Base-by-base conservation (phyloP, 805 yeast species). In the Metschnikowia arizonensis region DNA sequence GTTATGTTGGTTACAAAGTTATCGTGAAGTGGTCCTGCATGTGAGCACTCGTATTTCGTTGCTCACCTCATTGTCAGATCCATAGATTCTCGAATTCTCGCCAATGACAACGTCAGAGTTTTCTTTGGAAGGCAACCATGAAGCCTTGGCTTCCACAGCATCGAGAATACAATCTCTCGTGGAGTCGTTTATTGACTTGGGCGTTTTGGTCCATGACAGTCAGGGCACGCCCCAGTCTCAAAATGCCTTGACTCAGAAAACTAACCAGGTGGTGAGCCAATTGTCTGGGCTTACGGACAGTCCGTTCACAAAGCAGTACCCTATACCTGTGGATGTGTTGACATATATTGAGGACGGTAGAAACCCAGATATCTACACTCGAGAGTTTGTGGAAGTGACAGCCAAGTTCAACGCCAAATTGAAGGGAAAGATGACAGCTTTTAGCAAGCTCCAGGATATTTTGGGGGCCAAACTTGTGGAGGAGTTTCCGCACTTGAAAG, bases 301-400 rank as follows among this genome's bases (percentile, higher is more conserved):
- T 43, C 66, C 71, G 3, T 58, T 57, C 23, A 62, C 67, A 2
- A 61, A 55, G 35, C 65, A 72, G 47, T 64, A 61, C 33, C 71
- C 82, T 1, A 74, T 86, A 3, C 97, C 97, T 1, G 63, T 85
- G 31, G 97, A 90, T 58, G 90, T 90, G n/a, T 70, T 89, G 11
- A 83, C 85, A 50, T 93, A 93, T 59, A 88, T 93, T 31, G 98
- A 93, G 60, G 95, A 88, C 58, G 99, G 99, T 2, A 74, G 99
- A 54, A 93, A 93, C 60, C 98, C 99, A 0, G 98, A 93, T 60
- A 89, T 93, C 32, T 93, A 93, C 64, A 89, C 98, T 0, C 77
- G 99, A 61, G 99, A 93, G 66, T 93, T 93, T 66, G 88, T 91
- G 12, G 99, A 93, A 61, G 87, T 91, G 29, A 85, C 93, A n/a